These are phyloP conservation scores for Lathyrus sativus DNA, from an alignment of 306 rosid species.

Conservation along the genomic window DNA sequence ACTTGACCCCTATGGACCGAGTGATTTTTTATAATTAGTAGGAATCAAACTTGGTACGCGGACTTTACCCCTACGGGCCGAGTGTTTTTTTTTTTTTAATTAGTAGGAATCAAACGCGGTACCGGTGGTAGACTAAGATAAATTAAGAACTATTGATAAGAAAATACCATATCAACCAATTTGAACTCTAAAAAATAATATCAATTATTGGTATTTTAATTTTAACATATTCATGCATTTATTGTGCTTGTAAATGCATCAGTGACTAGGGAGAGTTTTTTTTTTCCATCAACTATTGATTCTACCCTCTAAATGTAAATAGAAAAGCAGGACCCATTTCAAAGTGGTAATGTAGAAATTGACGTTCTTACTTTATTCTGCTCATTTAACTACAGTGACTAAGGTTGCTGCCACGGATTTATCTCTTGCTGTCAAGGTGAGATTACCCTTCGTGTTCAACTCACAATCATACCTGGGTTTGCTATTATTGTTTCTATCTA, in stretches of 20 bases:
- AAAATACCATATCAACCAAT: too few relatives aligned
- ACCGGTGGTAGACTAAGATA: too few relatives aligned
- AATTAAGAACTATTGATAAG: too few relatives aligned
- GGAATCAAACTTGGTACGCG: too few relatives aligned
- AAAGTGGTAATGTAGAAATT: neutral
- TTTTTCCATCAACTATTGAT: neutral
- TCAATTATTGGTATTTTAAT: neutral
- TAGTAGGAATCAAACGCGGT: too few relatives aligned
- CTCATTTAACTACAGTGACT: constrained; percentile 41
- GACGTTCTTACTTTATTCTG: neutral
- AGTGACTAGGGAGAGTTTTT: neutral
- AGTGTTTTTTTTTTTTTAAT: too few relatives aligned
- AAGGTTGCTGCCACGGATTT: constrained; percentile 47
- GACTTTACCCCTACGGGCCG: too few relatives aligned
- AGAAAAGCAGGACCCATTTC: neutral
- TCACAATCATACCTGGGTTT: neutral
- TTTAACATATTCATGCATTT: neutral
- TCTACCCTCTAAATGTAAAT: neutral
- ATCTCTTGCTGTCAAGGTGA: constrained; percentile 69
- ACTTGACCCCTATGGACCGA: too few relatives aligned
- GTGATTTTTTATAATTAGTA: too few relatives aligned
- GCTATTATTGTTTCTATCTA: neutral
- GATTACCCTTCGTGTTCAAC: constrained; percentile 34
- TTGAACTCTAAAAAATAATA: too few relatives aligned
- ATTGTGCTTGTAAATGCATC: neutral